Evolutionary conservation across 129 eudicot species (phyloP).

Genomic region (Flaveria linearis): DNA sequence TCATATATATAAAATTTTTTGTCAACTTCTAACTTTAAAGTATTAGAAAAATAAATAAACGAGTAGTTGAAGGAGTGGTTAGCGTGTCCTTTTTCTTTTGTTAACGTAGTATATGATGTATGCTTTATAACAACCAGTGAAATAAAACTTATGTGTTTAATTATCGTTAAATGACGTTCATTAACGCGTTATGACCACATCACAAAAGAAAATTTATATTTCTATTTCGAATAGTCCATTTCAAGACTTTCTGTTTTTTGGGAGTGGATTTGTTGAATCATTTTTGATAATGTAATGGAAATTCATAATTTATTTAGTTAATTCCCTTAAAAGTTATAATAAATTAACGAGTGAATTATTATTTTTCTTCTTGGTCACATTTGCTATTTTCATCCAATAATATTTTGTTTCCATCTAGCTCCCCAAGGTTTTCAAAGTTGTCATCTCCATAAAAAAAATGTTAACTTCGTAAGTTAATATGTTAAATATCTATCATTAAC

Average conservation of each 20-base stretch:
- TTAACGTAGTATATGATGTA: neutral
- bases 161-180: neutral
- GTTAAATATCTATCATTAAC: too few species aligned
- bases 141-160: neutral
- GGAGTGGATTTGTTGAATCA: neutral
- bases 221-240: neutral
- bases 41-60: neutral
- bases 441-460: too few species aligned
- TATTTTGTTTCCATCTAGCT: too few species aligned
- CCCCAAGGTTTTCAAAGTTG: too few species aligned
- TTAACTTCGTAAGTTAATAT: too few species aligned
- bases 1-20: neutral
- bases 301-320: neutral
- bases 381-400: too few species aligned
- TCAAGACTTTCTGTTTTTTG: neutral
- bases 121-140: too few species aligned
- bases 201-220: neutral
- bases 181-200: neutral
- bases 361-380: too few species aligned
- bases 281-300: neutral
- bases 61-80: slow-evolving; percentile 30
- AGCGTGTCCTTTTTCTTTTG: slow-evolving; percentile 9
- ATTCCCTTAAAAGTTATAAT: neutral
- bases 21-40: neutral
- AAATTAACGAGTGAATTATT: too few species aligned